phyloP scores from a whole-genome alignment of 345 rosid species.

The Syzygium aqueum region DNA sequence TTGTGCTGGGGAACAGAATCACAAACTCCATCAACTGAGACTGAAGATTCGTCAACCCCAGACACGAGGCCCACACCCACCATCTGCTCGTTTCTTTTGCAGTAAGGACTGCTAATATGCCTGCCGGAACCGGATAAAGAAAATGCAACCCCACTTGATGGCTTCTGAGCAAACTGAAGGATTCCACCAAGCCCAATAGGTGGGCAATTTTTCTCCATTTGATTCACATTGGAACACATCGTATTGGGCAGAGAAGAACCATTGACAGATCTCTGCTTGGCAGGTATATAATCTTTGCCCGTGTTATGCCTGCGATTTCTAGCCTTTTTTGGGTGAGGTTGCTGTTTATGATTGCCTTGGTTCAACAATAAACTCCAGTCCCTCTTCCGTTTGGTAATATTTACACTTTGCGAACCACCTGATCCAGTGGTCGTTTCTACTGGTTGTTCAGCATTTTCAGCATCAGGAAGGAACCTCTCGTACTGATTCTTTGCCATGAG shows the following conservation, averaged over 20 bases:
- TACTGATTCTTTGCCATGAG: constrained; percentile 79
- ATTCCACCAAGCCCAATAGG: background rate
- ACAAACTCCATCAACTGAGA: constrained; percentile 14
- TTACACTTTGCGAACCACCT: background rate
- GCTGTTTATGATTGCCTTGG: background rate
- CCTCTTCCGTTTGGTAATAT: background rate
- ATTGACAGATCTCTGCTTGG: background rate
- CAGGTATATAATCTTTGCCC: background rate
- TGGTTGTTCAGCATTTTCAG: constrained; percentile 22
- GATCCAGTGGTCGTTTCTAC: background rate
- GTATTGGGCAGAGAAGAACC: background rate
- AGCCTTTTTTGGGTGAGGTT: background rate
- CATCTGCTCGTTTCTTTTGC: background rate
- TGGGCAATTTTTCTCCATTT: background rate
- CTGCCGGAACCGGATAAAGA: background rate
- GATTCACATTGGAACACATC: background rate
- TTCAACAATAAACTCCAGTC: background rate
- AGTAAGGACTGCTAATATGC: background rate
- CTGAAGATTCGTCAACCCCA: background rate
- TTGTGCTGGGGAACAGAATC: constrained; percentile 30
- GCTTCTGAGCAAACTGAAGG: background rate
- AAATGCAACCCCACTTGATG: background rate
- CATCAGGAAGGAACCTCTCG: constrained; percentile 68
- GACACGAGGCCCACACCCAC: background rate
- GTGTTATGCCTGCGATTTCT: background rate